A percentile compares a stretch with the other conserved stretches of the same genome.
Conservation (phyloP, 371 early-diverging fungal species). For the Amoeboaphelidium occidentale region DNA sequence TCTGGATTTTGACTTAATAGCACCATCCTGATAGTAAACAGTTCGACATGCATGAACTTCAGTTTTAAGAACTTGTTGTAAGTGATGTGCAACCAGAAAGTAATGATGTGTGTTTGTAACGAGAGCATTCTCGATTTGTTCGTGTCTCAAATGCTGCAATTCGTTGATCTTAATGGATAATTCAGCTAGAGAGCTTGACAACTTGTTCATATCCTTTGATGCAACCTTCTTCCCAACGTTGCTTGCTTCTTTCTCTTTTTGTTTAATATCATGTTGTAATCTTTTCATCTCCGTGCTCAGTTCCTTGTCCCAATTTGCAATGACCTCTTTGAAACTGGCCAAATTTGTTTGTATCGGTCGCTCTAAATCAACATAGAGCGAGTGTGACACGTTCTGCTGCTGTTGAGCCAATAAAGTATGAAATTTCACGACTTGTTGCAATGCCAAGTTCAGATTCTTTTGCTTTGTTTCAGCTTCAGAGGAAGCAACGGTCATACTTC, state of each 20-base stretch:
- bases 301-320: not conserved
- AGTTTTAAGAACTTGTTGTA: not conserved
- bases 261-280: not conserved
- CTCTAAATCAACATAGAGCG: not conserved
- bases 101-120: not conserved
- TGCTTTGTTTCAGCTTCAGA: not conserved
- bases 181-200: not conserved
- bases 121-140: not conserved
- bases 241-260: not conserved
- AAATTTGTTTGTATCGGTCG: not conserved
- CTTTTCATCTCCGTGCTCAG: not conserved
- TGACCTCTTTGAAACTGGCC: not conserved
- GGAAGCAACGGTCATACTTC: not conserved
- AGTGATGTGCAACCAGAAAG: not conserved
- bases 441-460: not conserved
- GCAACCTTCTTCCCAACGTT: not conserved
- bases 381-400: not conserved
- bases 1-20: not conserved
- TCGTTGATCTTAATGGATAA: not conserved
- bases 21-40: not conserved
- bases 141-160: not conserved
- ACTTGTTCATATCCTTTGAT: not conserved
- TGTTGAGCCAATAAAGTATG: not conserved
- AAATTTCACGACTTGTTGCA: not conserved
- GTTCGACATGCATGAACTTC: not conserved